These are phyloP conservation scores for Penicillium odoratum DNA, from an alignment of 495 filamentous ascomycete genomes.

Conservation along the genomic window DNA sequence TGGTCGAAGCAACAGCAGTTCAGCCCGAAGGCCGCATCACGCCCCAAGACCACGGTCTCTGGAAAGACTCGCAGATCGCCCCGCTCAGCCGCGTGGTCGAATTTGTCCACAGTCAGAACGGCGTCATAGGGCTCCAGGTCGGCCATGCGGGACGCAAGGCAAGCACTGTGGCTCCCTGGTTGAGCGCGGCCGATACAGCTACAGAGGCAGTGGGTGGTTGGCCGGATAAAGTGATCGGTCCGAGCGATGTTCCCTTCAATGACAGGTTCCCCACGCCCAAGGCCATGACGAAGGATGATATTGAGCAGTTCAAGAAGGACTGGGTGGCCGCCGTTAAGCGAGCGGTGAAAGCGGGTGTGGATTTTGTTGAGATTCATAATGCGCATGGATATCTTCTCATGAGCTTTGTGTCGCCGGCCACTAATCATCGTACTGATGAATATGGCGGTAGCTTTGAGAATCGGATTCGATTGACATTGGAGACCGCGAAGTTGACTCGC, in stretches of 20 bases:
- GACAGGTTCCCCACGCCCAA: constrained; percentile 49
- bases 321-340: constrained; percentile 56
- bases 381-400: constrained; percentile 66
- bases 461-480: constrained; percentile 54
- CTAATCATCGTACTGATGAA: constrained; percentile 59
- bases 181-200: constrained; percentile 45
- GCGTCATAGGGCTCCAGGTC: constrained; percentile 66
- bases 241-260: constrained; percentile 52
- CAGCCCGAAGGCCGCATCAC: constrained; percentile 67
- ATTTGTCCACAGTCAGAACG: constrained; percentile 65
- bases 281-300: constrained; percentile 56
- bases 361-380: constrained; percentile 57
- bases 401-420: constrained; percentile 62
- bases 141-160: constrained; percentile 76
- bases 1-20: constrained; percentile 70
- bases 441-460: constrained; percentile 67
- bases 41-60: constrained; percentile 66
- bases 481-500: constrained; percentile 56
- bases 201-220: constrained; percentile 58
- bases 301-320: constrained; percentile 54
- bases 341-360: constrained; percentile 56
- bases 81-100: constrained; percentile 58
- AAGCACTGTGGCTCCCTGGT: constrained; percentile 66
- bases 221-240: constrained; percentile 57
- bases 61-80: constrained; percentile 67